These are phyloP conservation scores for Wickerhamiella spandovensis DNA, from an alignment of 805 yeast species.

Conservation along the genomic window DNA sequence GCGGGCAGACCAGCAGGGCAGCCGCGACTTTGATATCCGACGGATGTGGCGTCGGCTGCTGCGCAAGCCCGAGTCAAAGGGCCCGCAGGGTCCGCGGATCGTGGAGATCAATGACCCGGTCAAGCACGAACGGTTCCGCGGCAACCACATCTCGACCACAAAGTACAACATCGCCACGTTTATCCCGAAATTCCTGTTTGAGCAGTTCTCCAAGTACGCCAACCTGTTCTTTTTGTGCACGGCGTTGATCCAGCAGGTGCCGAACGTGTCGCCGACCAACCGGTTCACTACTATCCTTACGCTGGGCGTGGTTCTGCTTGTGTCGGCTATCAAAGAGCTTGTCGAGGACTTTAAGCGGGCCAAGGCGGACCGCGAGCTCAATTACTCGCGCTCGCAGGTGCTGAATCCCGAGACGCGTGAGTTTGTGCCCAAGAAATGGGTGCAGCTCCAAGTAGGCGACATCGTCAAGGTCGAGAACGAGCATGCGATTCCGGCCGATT, in stretches of 20 bases:
- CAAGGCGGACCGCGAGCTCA: constrained; percentile 76
- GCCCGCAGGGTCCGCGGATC: constrained; percentile 39
- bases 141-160: constrained; percentile 86
- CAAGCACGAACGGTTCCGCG: constrained; percentile 46
- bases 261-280: constrained; percentile 91
- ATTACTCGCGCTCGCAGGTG: constrained; percentile 61
- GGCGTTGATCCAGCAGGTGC: constrained; percentile 90
- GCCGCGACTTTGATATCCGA: constrained; percentile 25
- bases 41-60: constrained; percentile 21
- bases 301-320: constrained; percentile 64
- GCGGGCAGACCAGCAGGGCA: constrained; percentile 7
- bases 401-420: constrained; percentile 42
- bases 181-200: constrained; percentile 85
- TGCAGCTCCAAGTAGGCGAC: constrained; percentile 82
- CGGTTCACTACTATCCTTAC: constrained; percentile 93
- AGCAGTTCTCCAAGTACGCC: constrained; percentile 95
- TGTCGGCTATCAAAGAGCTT: constrained; percentile 84
- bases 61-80: constrained; percentile 12
- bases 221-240: constrained; percentile 88
- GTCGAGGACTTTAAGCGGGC: constrained; percentile 85
- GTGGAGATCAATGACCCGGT: constrained; percentile 55
- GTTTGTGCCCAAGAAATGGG: constrained; percentile 65
- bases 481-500: constrained; percentile 89
- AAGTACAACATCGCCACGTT: constrained; percentile 90
- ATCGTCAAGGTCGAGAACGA: constrained; percentile 72